These are phyloP conservation scores for Chalciporus pseudorubinellus DNA, from an alignment of 768 basidiomycete genomes.

Conservation along the genomic window DNA sequence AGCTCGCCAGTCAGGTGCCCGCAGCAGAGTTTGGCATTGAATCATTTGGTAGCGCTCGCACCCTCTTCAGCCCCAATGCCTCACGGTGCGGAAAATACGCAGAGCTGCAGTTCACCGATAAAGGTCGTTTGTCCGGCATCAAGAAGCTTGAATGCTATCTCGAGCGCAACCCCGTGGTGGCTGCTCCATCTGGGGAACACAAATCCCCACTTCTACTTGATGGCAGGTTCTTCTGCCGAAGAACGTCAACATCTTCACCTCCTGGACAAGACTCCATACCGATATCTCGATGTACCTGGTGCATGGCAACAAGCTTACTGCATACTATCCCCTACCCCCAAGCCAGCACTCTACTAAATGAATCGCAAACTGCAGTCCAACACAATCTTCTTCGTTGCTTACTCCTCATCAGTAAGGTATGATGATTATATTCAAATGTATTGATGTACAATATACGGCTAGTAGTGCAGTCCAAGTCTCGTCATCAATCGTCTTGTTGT, in stretches of 20 bases:
- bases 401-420: no score
- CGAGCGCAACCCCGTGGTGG: constrained; percentile 85
- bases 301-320: no score
- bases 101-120: constrained; percentile 94
- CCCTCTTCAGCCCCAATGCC: constrained; percentile 90
- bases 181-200: constrained; percentile 85
- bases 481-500: no score
- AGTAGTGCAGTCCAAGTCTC: no score
- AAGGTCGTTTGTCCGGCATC: constrained; percentile 82
- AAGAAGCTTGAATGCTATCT: constrained; percentile 98
- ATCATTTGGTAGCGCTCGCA: constrained; percentile 89
- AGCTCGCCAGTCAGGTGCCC: constrained; percentile 82
- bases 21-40: constrained; percentile 95
- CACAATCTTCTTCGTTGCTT: no score
- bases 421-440: no score
- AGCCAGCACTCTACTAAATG: no score
- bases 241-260: constrained; percentile 88
- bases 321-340: no score
- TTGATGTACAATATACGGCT: no score
- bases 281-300: no score
- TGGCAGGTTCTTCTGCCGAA: constrained; percentile 84
- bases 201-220: constrained; percentile 95
- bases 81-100: constrained; percentile 98
- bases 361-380: no score
- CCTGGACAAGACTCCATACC: constrained; percentile 74